These are phyloP conservation scores for Lupinus albus DNA, from an alignment of 306 rosid species.

Conservation along the genomic window DNA sequence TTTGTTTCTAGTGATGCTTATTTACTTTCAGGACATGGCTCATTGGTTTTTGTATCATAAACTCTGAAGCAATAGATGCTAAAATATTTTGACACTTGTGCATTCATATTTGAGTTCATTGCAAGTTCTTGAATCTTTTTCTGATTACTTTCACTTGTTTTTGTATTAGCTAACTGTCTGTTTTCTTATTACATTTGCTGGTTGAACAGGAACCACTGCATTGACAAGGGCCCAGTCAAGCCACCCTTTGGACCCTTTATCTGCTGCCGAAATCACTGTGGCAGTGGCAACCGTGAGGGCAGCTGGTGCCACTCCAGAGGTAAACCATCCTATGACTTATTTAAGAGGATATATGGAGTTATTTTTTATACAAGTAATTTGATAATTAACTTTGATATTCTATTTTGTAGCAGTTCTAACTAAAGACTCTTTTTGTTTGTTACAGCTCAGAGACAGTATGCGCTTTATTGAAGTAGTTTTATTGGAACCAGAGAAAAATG, in stretches of 20 bases:
- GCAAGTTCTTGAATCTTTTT: constrained; percentile 2
- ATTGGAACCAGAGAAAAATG: constrained; percentile 73
- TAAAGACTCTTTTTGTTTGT: constrained; percentile 4
- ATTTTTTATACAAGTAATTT: not conserved
- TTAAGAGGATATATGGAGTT: not conserved
- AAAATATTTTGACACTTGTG: not conserved
- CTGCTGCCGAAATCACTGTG: constrained; percentile 79
- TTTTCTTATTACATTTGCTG: constrained; percentile 24
- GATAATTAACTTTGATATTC: not conserved
- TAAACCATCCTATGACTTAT: constrained; percentile 26
- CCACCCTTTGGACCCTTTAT: constrained; percentile 85
- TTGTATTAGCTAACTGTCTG: not conserved
- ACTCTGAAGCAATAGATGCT: not conserved
- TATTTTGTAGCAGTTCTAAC: constrained; percentile 7
- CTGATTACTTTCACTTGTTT: constrained; percentile 13
- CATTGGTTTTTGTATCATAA: not conserved
- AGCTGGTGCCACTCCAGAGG: constrained; percentile 90
- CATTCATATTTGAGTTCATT: not conserved
- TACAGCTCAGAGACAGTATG: constrained; percentile 80
- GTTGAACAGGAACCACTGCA: constrained; percentile 51
- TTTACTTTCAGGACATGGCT: constrained; percentile 11
- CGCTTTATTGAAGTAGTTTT: constrained; percentile 78
- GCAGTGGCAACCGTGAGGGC: constrained; percentile 86
- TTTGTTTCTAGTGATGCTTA: not conserved
- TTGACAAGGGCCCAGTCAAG: constrained; percentile 67